Evolutionary conservation across 352 stramenopile genomes (phyloP), one percentile per base, ranked within the genome.

Genomic region (Phytophthora boehmeriae): DNA sequence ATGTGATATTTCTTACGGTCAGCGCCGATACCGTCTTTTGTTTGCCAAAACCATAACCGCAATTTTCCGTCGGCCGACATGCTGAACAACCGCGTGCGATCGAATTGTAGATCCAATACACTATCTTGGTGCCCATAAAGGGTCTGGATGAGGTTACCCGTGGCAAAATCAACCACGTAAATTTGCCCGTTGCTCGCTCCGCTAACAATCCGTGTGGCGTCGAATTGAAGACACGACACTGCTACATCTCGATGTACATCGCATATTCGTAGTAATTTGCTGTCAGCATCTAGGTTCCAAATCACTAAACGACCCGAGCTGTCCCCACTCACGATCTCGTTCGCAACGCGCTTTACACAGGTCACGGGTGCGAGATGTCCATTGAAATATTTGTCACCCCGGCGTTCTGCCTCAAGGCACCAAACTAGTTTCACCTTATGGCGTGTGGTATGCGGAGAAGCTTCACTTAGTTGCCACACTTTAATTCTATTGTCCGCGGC

Each of bases 281-380:
- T 76, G 1, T 80, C 73, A 6, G 78, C 75, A n/a, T 90, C 80
- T 20, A 90, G 44, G 38, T 88, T 91, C 83, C 86, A 94, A 27
- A 92, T 74, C 32, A 89, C 54, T 13, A 94, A 62, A 5, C 75
- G 63, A 0, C 83, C 86, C 11, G 68, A 68, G n/a, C 57, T 76
- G 49, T 94, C 83, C 1, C 78, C 83, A 44, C 83, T 92, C 23
- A 92, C 83, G 32, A 94, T 82, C 54, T 94, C 86, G 19, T 83
- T 92, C 13, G 76, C 76, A 30, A 78, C 61, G 8, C 85, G 79
- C 11, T 73, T 76, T 5, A 94, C 36, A 38, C 81, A 89, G 1
- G 81, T 75, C 4, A 94, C 41, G 4, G 71, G 69, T 19, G 84
- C 53, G 14, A 86, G 27, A 60, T 94, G 83, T 1, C 80, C 80